Base-by-base conservation (phyloP, 352 stramenopile species). In the Phytophthora idaei region DNA sequence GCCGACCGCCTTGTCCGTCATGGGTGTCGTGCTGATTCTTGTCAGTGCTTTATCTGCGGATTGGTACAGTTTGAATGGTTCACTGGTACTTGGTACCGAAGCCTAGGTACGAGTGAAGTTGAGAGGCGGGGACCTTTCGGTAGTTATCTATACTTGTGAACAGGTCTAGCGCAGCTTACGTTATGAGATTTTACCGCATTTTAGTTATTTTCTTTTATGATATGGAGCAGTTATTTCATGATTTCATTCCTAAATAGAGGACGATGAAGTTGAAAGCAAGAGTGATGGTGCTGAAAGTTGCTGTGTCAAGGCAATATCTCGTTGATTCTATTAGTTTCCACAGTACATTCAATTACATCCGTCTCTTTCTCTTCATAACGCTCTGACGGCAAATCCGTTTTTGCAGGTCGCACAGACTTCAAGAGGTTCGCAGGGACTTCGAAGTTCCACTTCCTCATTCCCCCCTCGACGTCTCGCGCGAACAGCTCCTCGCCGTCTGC, bases 251-350 rank as follows among this genome's bases (percentile, higher is more conserved):
- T 34, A 31, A 47, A 15, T n/a, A 12, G 39, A 51, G 4, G 36
- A 51, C 12, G 11, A 47, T 82, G 74, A 71, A 69, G 69, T 49
- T 80, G 14, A 47, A 47, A 57, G 17, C 27, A 51, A 75, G 80
- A 88, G 74, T 88, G 80, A 85, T 84, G 80, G 77, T 88, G 54
- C 62, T 37, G 50, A 65, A 83, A 85, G 76, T 88, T 88, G 79
- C 80, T 81, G 75, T 79, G 51, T 67, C 64, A 76, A 36, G 21
- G 54, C 44, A 52, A 51, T 41, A 69, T 47, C 34, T 41, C 27
- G 4, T 21, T n/a, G 4, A 34, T 44, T 39, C 9, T 25, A 70
- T 64, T 14, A 6, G 0, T 37, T 64, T 57, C 21, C 5, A 46
- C 41, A 64, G 28, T 3, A 48, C 25, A 64, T 70, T 2, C 8